Evolutionary conservation across 805 yeast genomes (phyloP).

Genomic region (Spathaspora passalidarum): DNA sequence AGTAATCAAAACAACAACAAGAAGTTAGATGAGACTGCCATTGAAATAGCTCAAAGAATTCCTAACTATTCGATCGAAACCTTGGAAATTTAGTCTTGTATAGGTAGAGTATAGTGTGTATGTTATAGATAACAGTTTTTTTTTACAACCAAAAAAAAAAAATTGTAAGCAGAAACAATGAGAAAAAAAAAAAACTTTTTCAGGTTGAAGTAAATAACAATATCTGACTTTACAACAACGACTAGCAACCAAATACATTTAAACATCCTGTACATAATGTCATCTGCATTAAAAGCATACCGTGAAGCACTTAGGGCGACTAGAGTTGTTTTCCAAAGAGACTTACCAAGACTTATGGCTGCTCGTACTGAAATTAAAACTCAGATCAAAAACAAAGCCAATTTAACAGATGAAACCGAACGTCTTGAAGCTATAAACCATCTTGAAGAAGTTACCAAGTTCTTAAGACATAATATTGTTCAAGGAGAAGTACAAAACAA

Average conservation of each 20-base stretch:
- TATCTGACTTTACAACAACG: no score
- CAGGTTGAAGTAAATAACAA: no score
- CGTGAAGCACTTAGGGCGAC: constrained; percentile 68
- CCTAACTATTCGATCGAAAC: constrained; percentile 56
- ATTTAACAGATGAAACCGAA: constrained; percentile 16
- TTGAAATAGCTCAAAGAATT: constrained; percentile 37
- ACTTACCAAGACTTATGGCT: constrained; percentile 47
- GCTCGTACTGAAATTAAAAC: constrained; percentile 59
- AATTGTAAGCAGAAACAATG: neutral
- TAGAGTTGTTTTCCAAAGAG: constrained; percentile 54
- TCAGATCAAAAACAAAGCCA: constrained; percentile 42
- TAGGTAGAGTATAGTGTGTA: neutral
- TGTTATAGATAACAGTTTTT: neutral
- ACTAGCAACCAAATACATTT: neutral
- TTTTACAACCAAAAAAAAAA: neutral
- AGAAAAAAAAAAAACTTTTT: neutral
- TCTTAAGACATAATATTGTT: constrained; percentile 74
- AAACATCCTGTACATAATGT: neutral
- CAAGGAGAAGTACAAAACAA: constrained; percentile 63
- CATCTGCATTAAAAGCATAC: constrained; percentile 41
- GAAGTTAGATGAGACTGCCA: constrained; percentile 26
- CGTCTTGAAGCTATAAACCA: constrained; percentile 44
- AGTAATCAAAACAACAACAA: constrained; percentile 25
- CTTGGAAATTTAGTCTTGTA: constrained; percentile 3
- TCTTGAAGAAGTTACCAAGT: constrained; percentile 67